Conservation (phyloP, 192 early-diverging fungal species). For the Paraglomus occultum region DNA sequence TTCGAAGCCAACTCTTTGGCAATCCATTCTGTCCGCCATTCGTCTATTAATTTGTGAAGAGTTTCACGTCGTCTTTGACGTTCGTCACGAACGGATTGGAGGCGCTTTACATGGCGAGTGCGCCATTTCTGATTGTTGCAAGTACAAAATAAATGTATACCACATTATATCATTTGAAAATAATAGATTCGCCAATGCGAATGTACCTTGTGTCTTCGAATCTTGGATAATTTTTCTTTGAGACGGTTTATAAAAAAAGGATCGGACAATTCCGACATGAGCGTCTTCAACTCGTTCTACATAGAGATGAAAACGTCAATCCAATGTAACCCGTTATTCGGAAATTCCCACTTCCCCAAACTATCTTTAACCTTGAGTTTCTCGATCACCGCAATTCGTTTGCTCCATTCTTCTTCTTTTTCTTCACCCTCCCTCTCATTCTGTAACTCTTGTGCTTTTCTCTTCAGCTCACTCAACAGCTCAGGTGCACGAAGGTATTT, state of each 20-base stretch:
- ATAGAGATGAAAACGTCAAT: neutral
- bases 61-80: slow-evolving; percentile 28
- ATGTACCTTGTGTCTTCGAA: slow-evolving; percentile 24
- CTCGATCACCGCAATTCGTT: neutral
- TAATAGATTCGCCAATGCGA: too few species aligned
- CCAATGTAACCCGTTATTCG: neutral
- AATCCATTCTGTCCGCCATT: slow-evolving; percentile 33
- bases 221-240: slow-evolving; percentile 26
- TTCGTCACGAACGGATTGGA: slow-evolving; percentile 32
- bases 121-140: slow-evolving; percentile 25
- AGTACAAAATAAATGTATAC: neutral
- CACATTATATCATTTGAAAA: neutral
- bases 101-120: slow-evolving; percentile 29
- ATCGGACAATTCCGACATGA: neutral
- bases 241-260: slow-evolving; percentile 1
- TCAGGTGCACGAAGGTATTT: neutral
- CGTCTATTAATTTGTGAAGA: slow-evolving; percentile 33
- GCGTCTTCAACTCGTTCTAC: neutral
- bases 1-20: slow-evolving; percentile 27
- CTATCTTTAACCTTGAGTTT: neutral
- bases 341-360: neutral
- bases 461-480: neutral
- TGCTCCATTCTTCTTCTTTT: slow-evolving; percentile 16
- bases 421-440: neutral
- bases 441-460: neutral